Evolutionary conservation across 306 rosid species (phyloP), one percentile per base, ranked within the genome.

Genomic region (Echinosophora koreensis): DNA sequence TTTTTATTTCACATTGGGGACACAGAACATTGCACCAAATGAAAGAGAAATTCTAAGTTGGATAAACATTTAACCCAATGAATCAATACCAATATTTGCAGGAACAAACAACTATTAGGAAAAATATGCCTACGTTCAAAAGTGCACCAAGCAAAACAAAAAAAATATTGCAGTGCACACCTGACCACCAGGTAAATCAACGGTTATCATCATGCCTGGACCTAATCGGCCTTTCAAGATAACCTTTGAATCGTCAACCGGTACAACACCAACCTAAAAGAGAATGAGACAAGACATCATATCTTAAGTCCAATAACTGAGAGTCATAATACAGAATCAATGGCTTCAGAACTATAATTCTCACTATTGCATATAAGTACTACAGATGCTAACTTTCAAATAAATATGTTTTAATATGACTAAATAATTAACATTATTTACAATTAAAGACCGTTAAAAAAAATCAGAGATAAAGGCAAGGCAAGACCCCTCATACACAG

Each of bases 201-300:
- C 99, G 3, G 96, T 83, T 81, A 95, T 92, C 99, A 95, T 95
- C 86, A 95, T 95, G 87, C 99, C 99, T 38, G 99, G 97, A 84
- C 99, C 99, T 77, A 95, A 83, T 75, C 97, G 93, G 69, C 99
- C 99, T 89, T 95, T 95, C 91, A 83, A 88, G 80, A 87, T 88
- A 77, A 95, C 97, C 89, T 92, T 92, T 41, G 97, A 95, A 59
- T 95, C 99, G 64, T 95, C 97, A 87, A 90, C 88, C 5, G 97
- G 97, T 58, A 95, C 76, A 77, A 95, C 99, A 58, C 97, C 99
- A 82, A 95, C 99, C 98, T 91, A 71, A 54, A 77, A 66, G 28
- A 82, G 51, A 69, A 84, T n/a, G 50, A 39, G 37, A 64, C 41
- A 66, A 58, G 39, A 71, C 60, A 69, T 27, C 15, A 73, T 72